Base-by-base conservation (phyloP, 495 filamentous ascomycete genomes). In the Aspergillus coremiiformis region DNA sequence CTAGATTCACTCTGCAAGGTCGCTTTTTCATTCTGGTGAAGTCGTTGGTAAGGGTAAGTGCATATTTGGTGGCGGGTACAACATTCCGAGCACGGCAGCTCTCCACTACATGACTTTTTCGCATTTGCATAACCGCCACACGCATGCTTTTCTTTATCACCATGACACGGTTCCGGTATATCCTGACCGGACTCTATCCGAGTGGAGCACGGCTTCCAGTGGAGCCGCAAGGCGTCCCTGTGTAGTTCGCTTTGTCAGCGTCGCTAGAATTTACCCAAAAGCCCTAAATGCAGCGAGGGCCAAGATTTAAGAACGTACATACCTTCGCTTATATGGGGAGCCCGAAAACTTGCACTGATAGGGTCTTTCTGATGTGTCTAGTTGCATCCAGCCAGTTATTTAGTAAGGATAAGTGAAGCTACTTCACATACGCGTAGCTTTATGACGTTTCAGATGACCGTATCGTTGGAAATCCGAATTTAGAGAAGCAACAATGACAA, bases 111-210 rank as follows among this genome's bases (percentile, higher is more conserved):
- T 11, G 63, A 65, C 32, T 67, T 68, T 41, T 63, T 66, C 17
- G 67, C 54, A 32, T 43, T 61, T 12, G 66, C 69, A 49, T 67
- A 72, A 27, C 58, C 63, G 49, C 70, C 69, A 53, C 67, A 72
- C 14, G 67, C 69, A 32, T 64, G 61, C 30, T 64, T 66, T 27
- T 65, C 59, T 39, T 70, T 70, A 1, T 66, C 66, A 3, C 62
- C 64, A 41, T 53, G 54, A 20, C 56, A 54, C 21, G 58, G 54
- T 17, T 64, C 52, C 15, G 66, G 69, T 7, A 69, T 65, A 12
- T 52, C 56, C 9, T 63, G 44, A 7, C 59, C 59, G 17, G 43
- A 45, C 21, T 58, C 44, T 44, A 59, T 45, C 1, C 67, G 67
- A 20, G 41, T 29, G 42, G 59, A 58, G 59, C 66, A 69, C 26